Evolutionary conservation across 1,284 basidiomycete genomes (phyloP), one percentile per base, ranked within the genome.

Genomic region (Cutaneotrichosporon cutaneum): DNA sequence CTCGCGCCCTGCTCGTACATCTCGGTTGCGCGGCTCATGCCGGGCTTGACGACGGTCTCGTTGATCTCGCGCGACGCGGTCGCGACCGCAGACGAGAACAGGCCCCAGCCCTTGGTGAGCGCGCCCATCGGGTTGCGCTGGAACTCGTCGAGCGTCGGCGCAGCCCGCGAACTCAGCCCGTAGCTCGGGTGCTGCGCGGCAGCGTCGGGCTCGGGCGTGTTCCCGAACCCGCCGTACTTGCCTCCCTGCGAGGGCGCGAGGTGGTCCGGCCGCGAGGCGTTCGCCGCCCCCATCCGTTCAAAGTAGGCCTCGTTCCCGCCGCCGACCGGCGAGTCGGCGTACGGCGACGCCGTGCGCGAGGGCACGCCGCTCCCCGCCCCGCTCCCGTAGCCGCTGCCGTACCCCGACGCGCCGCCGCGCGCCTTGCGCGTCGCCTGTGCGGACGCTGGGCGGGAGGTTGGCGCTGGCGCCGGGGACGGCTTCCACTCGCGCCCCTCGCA

Each of bases 171-270:
- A 1, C 73, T 76, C 21, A 77, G 64, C 6, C 69, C 67, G 63
- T 70, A 77, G 22, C 70, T 68, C 18, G 79, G 76, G 62, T 78
- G 77, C 21, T 56, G 16, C 26, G 56, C n/a, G 9, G 45, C 35
- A 56, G 21, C 27, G 58, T 65, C 56, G 8, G 68, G 69, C 16
- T 66, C 62, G 14, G 75, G 76, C 4, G 74, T 67, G 3, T 74
- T 76, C 21, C 79, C 79, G 56, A 81, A 81, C 1, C 79, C 79
- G 14, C 63, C 65, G 62, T 81, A 81, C 62, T 68, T 69, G 7
- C 79, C 77, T 4, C 79, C 80, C 67, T 81, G 79, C 27, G 72
- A 75, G 4, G 80, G 80, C 16, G 77, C 77, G 0, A 81, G 67
- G 61, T 79, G 59, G 11, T 75, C 77, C 3, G 74, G 71, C 21